Evolutionary conservation across 2,329 filamentous ascomycete genomes (phyloP).

Genomic region (Madurella fahalii): DNA sequence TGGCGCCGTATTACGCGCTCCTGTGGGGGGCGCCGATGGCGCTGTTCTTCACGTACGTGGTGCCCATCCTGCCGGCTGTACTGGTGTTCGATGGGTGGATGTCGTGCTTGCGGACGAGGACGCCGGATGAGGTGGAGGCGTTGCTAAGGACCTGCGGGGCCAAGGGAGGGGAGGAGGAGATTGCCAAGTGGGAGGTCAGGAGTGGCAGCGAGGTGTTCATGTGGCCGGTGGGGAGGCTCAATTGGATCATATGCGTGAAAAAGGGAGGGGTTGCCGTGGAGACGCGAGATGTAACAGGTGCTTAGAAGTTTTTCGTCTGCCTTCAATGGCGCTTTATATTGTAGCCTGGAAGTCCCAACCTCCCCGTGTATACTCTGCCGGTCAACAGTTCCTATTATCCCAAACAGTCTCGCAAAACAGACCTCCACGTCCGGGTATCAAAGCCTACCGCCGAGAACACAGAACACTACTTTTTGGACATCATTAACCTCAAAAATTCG

Average conservation of each 20-base stretch:
- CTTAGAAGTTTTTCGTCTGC: not conserved
- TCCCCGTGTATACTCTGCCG: not conserved
- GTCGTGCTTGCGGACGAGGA: conserved; percentile 63
- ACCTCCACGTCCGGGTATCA: conserved; percentile 14
- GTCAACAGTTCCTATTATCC: not conserved
- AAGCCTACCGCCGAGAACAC: not conserved
- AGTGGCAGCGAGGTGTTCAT: conserved; percentile 46
- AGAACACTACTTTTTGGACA: conserved; percentile 31
- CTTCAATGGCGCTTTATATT: conserved; percentile 18
- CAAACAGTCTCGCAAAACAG: conserved; percentile 4
- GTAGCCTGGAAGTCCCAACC: conserved; percentile 17
- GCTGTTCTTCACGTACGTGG: conserved; percentile 61
- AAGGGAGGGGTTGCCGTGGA: conserved; percentile 14
- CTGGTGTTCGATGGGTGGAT: conserved; percentile 66
- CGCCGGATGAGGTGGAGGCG: conserved; percentile 58
- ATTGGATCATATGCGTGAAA: conserved; percentile 50
- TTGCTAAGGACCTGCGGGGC: conserved; percentile 54
- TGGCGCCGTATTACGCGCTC: conserved; percentile 51
- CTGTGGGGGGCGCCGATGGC: conserved; percentile 50
- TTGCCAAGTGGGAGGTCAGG: conserved; percentile 43
- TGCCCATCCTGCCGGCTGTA: conserved; percentile 65
- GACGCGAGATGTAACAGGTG: not conserved
- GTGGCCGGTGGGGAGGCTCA: conserved; percentile 48
- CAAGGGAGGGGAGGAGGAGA: conserved; percentile 30
- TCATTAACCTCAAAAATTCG: conserved; percentile 64